These are phyloP conservation scores for Ophiostoma novo-ulmi DNA, from an alignment of 2,329 filamentous ascomycete species.

Conservation along the genomic window DNA sequence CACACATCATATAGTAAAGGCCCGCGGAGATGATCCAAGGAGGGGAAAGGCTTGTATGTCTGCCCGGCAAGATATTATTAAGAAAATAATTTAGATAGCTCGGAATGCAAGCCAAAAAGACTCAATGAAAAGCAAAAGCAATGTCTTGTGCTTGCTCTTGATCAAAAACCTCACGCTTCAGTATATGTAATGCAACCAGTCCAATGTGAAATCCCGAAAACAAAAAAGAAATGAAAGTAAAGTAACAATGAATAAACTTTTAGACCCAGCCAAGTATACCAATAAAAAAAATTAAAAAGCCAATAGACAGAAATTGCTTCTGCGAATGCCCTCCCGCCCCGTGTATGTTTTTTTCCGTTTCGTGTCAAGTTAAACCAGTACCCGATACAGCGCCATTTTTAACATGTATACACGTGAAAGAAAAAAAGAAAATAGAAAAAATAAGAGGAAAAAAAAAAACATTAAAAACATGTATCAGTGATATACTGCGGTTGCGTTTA, in stretches of 20 bases:
- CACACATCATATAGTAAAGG: neutral
- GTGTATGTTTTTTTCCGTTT: slow-evolving; percentile 3
- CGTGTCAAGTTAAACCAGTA: neutral
- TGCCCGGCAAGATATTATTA: no score
- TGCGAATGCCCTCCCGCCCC: slow-evolving; percentile 14
- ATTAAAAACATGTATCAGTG: neutral
- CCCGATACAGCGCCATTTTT: slow-evolving; percentile 1
- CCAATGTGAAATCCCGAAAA: neutral
- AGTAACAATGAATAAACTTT: slow-evolving; percentile 3
- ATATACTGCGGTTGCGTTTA: neutral
- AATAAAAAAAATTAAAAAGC: neutral
- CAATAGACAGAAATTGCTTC: neutral
- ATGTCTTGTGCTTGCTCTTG: neutral
- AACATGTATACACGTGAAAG: neutral
- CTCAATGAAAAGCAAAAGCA: neutral
- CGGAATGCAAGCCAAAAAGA: neutral
- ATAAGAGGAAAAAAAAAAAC: neutral
- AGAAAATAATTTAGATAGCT: no score
- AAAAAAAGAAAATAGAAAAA: neutral
- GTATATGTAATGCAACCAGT: neutral
- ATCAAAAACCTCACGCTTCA: neutral
- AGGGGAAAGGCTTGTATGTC: neutral
- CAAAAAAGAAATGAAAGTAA: neutral
- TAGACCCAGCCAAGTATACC: neutral
- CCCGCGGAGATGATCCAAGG: neutral